A percentile compares a stretch with the other conserved stretches of the same genome.
phyloP scores from a whole-genome alignment of 2,329 filamentous ascomycete genomes.

The Diaporthe sp. region DNA sequence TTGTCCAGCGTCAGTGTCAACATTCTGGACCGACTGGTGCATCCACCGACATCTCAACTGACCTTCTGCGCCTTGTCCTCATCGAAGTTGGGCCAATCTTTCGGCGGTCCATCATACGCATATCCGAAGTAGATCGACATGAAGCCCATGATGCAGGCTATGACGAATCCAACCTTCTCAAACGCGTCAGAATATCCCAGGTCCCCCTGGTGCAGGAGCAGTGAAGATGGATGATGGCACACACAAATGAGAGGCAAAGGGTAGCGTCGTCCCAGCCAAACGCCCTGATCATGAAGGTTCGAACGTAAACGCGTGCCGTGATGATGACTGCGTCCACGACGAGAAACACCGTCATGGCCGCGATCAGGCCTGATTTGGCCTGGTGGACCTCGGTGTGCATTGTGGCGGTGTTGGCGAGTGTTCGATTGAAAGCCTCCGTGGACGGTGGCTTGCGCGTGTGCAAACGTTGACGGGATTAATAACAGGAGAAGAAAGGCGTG shows the following conservation, averaged over 20 bases:
- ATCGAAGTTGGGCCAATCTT: slow-evolving; percentile 46
- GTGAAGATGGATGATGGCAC: neutral
- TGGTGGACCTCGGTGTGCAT: slow-evolving; percentile 1
- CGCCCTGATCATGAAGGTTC: slow-evolving; percentile 46
- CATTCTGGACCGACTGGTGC: too few relatives aligned
- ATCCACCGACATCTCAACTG: neutral
- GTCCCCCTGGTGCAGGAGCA: neutral
- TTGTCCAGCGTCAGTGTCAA: too few relatives aligned
- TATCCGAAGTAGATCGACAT: slow-evolving; percentile 50
- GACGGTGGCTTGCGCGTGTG: neutral
- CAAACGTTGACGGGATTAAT: neutral
- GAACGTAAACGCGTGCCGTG: slow-evolving; percentile 48
- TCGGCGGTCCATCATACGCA: slow-evolving; percentile 42
- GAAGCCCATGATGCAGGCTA: slow-evolving; percentile 48
- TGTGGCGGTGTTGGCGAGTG: neutral
- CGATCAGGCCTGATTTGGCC: slow-evolving; percentile 32
- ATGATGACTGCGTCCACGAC: slow-evolving; percentile 46
- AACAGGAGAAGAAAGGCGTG: neutral
- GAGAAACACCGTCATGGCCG: slow-evolving; percentile 47
- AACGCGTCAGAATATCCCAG: neutral
- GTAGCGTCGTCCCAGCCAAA: slow-evolving; percentile 50
- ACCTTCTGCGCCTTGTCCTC: slow-evolving; percentile 15
- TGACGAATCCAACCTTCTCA: slow-evolving; percentile 46
- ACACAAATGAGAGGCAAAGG: slow-evolving; percentile 48
- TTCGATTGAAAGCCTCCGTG: neutral